Percentiles rank a stretch among this genome's conserved stretches.
phyloP scores from a whole-genome alignment of 1,284 basidiomycete species.

The Gomphus bonarii region DNA sequence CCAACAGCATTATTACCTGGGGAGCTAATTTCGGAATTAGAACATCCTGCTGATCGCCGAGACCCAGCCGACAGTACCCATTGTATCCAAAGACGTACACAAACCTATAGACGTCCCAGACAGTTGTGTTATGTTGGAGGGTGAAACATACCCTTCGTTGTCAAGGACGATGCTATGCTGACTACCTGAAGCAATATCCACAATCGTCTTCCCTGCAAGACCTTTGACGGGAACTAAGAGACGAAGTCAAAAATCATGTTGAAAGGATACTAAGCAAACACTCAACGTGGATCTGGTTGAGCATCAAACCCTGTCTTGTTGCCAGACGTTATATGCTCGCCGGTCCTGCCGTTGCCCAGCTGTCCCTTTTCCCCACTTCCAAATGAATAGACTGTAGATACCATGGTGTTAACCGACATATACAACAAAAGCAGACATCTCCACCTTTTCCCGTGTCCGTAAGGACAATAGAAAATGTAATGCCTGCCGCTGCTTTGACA shows the following conservation, averaged over 20 bases:
- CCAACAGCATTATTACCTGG: conserved; percentile 32
- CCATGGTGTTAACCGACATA: not conserved
- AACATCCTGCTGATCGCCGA: conserved; percentile 78
- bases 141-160: conserved; percentile 46
- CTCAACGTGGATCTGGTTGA: conserved; percentile 63
- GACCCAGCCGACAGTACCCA: conserved; percentile 70
- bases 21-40: conserved; percentile 70
- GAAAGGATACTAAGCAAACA: conserved; percentile 8
- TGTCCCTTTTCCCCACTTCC: conserved; percentile 93
- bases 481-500: conserved; percentile 68
- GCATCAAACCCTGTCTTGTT: conserved; percentile 78
- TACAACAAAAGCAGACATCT: not conserved
- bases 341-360: conserved; percentile 83
- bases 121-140: conserved; percentile 8
- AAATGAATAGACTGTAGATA: conserved; percentile 63
- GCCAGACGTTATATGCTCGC: conserved; percentile 77
- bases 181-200: conserved; percentile 75
- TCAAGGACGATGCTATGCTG: conserved; percentile 82
- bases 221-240: conserved; percentile 56
- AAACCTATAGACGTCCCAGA: conserved; percentile 27
- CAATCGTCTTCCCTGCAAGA: conserved; percentile 66
- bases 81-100: conserved; percentile 87
- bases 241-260: conserved; percentile 9
- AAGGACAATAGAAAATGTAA: conserved; percentile 76
- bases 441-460: conserved; percentile 69